Conservation (phyloP, 2,329 filamentous ascomycete genomes). For the Lecanicillium sp. region DNA sequence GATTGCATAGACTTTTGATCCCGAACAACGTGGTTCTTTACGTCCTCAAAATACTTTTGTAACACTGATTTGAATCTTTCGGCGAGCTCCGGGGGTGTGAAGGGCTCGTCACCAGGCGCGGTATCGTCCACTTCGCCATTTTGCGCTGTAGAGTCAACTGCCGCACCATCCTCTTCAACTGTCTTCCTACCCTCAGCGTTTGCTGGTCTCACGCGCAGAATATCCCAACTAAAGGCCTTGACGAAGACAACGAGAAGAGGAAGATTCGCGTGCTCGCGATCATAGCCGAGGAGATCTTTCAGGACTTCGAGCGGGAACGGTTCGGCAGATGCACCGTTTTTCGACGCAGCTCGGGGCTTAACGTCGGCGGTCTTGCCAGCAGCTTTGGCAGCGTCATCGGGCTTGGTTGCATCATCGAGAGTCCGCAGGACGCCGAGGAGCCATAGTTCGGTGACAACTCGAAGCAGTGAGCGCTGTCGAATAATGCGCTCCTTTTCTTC, state of each 20-base stretch:
- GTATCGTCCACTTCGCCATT: slow-evolving; percentile 12
- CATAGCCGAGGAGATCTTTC: slow-evolving; percentile 89
- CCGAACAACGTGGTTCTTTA: slow-evolving; percentile 79
- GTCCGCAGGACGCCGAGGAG: slow-evolving; percentile 81
- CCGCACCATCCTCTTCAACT: slow-evolving; percentile 53
- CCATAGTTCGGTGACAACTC: slow-evolving; percentile 94
- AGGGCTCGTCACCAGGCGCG: slow-evolving; percentile 56
- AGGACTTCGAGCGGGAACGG: slow-evolving; percentile 96
- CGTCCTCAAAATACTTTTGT: slow-evolving; percentile 83
- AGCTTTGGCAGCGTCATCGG: slow-evolving; percentile 55
- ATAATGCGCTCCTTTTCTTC: slow-evolving; percentile 91
- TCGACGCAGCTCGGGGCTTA: slow-evolving; percentile 46
- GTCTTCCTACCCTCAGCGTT: slow-evolving; percentile 74
- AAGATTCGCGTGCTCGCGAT: slow-evolving; percentile 85
- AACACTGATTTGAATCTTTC: slow-evolving; percentile 82
- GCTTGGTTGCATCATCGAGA: slow-evolving; percentile 56
- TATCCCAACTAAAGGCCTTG: slow-evolving; percentile 93
- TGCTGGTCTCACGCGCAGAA: slow-evolving; percentile 68
- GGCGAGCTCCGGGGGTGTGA: slow-evolving; percentile 69
- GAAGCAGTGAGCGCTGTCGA: slow-evolving; percentile 76
- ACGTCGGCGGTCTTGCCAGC: slow-evolving; percentile 54
- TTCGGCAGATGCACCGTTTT: slow-evolving; percentile 63
- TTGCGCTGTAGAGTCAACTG: slow-evolving; percentile 24
- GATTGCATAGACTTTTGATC: slow-evolving; percentile 83
- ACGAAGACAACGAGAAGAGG: slow-evolving; percentile 91